phyloP scores from a whole-genome alignment of 495 filamentous ascomycete species.

The Aspergillus ostianus region DNA sequence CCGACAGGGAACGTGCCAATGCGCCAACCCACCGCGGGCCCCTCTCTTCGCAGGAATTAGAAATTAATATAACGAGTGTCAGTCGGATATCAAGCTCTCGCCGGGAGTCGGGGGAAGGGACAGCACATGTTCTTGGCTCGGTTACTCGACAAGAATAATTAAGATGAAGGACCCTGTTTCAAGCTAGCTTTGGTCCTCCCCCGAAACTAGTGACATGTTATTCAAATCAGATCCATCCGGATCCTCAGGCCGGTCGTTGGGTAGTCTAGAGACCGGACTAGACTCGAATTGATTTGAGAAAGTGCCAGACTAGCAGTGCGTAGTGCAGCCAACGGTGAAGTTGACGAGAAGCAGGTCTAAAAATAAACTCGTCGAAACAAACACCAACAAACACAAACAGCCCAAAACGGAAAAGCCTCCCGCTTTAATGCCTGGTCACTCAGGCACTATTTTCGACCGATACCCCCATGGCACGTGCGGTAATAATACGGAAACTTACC shows the following conservation, averaged over 20 bases:
- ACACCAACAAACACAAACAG: no score
- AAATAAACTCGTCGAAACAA: no score
- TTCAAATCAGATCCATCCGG: neutral
- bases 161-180: slow-evolving; percentile 21
- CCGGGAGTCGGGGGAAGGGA: neutral
- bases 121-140: neutral
- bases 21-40: slow-evolving; percentile 7
- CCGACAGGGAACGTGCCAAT: slow-evolving; percentile 4
- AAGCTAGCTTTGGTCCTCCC: neutral
- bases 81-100: neutral
- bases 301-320: no score
- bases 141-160: neutral
- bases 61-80: neutral
- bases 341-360: neutral
- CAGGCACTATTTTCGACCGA: neutral
- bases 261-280: neutral
- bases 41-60: neutral
- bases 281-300: neutral
- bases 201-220: neutral
- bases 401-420: neutral
- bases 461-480: neutral
- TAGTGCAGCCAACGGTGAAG: neutral
- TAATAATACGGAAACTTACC: neutral
- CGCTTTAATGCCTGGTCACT: neutral
- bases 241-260: neutral